Percentiles rank a stretch among this genome's conserved stretches.
Evolutionary conservation across 2,329 filamentous ascomycete genomes (phyloP).

Genomic region (Chrysosporium queenslandicum): DNA sequence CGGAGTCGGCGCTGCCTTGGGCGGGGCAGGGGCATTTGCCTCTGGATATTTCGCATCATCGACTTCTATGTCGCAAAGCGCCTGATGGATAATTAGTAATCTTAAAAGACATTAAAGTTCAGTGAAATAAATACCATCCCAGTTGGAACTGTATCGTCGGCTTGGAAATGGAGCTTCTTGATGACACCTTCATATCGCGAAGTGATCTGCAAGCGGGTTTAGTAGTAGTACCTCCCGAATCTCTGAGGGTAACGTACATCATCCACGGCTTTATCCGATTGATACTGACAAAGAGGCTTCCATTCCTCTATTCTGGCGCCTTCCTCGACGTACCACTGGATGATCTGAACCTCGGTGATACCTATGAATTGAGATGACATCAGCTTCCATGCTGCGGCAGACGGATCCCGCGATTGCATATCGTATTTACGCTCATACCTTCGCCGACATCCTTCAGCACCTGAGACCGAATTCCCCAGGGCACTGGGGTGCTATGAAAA

Average conservation of each 20-base stretch:
- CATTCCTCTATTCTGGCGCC: slow-evolving; percentile 95
- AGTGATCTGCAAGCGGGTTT: slow-evolving; percentile 62
- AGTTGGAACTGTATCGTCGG: slow-evolving; percentile 91
- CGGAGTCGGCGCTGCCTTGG: slow-evolving; percentile 15
- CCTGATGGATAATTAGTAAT: slow-evolving; percentile 39
- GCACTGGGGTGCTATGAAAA: slow-evolving; percentile 29
- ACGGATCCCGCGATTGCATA: not conserved
- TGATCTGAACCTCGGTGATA: slow-evolving; percentile 96
- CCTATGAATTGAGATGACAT: slow-evolving; percentile 42
- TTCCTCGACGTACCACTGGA: slow-evolving; percentile 98
- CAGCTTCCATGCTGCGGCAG: not conserved
- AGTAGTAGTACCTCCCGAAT: not conserved
- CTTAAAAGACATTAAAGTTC: not conserved
- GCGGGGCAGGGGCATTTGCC: slow-evolving; percentile 33
- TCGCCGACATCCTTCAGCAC: slow-evolving; percentile 37
- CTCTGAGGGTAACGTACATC: slow-evolving; percentile 39
- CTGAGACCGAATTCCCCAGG: slow-evolving; percentile 33
- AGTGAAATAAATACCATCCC: slow-evolving; percentile 48
- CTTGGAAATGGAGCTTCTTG: slow-evolving; percentile 90
- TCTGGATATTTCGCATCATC: slow-evolving; percentile 61
- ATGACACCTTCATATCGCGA: slow-evolving; percentile 91
- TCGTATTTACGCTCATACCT: slow-evolving; percentile 24
- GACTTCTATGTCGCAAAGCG: slow-evolving; percentile 90
- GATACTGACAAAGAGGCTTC: slow-evolving; percentile 93
- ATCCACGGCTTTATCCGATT: slow-evolving; percentile 83